Evolutionary conservation across 768 basidiomycete genomes (phyloP).

Genomic region (Coprinellus micaceus): DNA sequence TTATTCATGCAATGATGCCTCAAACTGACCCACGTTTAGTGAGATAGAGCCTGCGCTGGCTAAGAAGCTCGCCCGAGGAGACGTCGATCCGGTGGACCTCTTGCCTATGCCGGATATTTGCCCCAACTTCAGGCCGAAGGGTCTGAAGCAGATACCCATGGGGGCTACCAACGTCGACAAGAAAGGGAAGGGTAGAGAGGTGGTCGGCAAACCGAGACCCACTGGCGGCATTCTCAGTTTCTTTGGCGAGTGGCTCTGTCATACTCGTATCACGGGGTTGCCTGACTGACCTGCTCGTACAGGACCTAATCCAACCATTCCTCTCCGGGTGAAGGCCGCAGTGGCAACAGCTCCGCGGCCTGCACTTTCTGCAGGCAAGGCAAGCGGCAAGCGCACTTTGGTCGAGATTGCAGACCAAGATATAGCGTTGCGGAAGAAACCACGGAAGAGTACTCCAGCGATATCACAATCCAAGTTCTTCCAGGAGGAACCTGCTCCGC

Average conservation of each 20-base stretch:
- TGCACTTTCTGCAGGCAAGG: constrained; percentile 40
- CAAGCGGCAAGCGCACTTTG: constrained; percentile 75
- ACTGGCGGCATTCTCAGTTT: constrained; percentile 52
- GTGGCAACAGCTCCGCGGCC: constrained; percentile 19
- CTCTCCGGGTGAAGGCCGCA: constrained; percentile 19
- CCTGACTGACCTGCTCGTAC: constrained; percentile 2
- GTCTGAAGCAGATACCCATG: constrained; percentile 37
- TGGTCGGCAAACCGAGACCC: constrained; percentile 18
- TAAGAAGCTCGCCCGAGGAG: constrained; percentile 61
- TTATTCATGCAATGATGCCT: neutral
- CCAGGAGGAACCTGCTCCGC: constrained; percentile 3
- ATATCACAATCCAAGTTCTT: constrained; percentile 39
- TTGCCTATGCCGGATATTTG: constrained; percentile 78
- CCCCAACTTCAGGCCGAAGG: constrained; percentile 54
- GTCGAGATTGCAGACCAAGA: constrained; percentile 70
- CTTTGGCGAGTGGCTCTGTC: constrained; percentile 48
- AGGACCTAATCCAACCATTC: constrained; percentile 43
- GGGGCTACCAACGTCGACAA: constrained; percentile 19
- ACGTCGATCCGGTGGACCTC: constrained; percentile 66
- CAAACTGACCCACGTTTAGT: constrained; percentile 34
- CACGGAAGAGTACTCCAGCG: constrained; percentile 17
- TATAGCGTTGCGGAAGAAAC: constrained; percentile 45
- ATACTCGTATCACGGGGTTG: neutral
- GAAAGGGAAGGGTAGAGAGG: constrained; percentile 49
- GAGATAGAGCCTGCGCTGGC: constrained; percentile 63